These are phyloP conservation scores for Cladophialophora carrionii DNA, from an alignment of 2,329 filamentous ascomycete genomes.

Conservation along the genomic window DNA sequence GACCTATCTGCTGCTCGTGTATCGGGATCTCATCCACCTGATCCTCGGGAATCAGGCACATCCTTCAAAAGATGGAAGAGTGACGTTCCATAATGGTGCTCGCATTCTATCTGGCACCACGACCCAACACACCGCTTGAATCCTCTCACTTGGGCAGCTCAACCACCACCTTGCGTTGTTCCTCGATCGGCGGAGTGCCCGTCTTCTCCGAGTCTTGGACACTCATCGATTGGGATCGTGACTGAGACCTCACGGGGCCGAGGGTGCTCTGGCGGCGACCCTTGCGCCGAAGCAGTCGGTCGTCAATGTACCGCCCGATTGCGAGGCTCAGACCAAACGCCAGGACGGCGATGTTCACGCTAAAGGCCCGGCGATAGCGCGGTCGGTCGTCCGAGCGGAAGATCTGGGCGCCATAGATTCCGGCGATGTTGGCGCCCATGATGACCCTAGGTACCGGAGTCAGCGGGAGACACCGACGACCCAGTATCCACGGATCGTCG, in stretches of 20 bases:
- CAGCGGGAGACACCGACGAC: neutral
- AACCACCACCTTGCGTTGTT: neutral
- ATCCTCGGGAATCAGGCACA: neutral
- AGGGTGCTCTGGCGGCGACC: constrained; percentile 29
- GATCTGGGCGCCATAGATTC: constrained; percentile 64
- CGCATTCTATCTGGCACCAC: neutral
- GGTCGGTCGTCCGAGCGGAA: constrained; percentile 60
- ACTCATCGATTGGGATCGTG: neutral
- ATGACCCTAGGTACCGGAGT: constrained; percentile 51
- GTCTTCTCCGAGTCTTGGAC: neutral
- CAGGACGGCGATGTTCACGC: constrained; percentile 52
- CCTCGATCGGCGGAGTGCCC: neutral
- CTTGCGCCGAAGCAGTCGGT: constrained; percentile 40
- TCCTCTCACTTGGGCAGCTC: neutral
- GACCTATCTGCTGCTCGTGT: neutral
- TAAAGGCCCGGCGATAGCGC: constrained; percentile 57
- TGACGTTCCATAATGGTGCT: neutral
- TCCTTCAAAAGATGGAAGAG: neutral
- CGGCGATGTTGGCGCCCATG: constrained; percentile 65
- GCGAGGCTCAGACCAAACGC: constrained; percentile 50
- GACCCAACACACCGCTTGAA: neutral
- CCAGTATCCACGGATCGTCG: neutral
- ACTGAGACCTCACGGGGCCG: neutral
- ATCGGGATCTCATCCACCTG: neutral
- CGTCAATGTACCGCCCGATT: constrained; percentile 51